Base-by-base conservation (phyloP, 2,329 filamentous ascomycete genomes). In the Ophiosphaerella herpotricha region DNA sequence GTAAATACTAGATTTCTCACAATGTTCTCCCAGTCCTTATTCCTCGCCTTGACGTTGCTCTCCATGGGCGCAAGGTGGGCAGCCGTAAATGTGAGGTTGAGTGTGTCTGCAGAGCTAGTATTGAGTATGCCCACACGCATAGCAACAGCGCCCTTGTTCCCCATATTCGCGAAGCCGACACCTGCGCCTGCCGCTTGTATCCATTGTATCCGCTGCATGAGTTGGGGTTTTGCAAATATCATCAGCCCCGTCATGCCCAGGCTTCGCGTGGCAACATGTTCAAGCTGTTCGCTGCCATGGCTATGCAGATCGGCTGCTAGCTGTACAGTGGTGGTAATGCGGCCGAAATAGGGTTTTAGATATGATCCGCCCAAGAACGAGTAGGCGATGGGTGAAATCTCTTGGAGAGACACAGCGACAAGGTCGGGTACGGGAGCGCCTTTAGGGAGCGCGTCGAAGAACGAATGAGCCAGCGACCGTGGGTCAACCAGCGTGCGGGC, bases 101-200 rank as follows among this genome's bases (percentile, higher is more conserved):
- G 82, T 4, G 64, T 66, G 18, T 69, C 69, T 4, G 76, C 71
- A 35, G 77, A 75, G 4, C 61, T 61, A 12, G 72, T 67, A 5
- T 64, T 64, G 14, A 73, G 66, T 63, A 90, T 87, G 12, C 84
- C 80, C 37, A 94, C 74, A 31, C 91, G 82, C 53, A 93, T 80
- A 0, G 88, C 94, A 0, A 96, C 88, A 3, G 91, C 93, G 26
- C 93, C 94, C 75, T 99, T 99, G 74, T 97, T 97, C 13, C 91
- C 94, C 88, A 96, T 94, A 42, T 93, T 88, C 50, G 86, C 87
- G 1, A 91, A 73, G 0, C 94, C 94, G 41, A 97, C 88, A 0
- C 94, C 92, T 2, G 91, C 87, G 45, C 89, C 89, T 2, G 88
- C 90, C n/a, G 84, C 86, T 57, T 90, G 83, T n/a, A 94, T 77